Base-by-base conservation (phyloP, 108 stramenopile genomes). In the Ochromonas danica region DNA sequence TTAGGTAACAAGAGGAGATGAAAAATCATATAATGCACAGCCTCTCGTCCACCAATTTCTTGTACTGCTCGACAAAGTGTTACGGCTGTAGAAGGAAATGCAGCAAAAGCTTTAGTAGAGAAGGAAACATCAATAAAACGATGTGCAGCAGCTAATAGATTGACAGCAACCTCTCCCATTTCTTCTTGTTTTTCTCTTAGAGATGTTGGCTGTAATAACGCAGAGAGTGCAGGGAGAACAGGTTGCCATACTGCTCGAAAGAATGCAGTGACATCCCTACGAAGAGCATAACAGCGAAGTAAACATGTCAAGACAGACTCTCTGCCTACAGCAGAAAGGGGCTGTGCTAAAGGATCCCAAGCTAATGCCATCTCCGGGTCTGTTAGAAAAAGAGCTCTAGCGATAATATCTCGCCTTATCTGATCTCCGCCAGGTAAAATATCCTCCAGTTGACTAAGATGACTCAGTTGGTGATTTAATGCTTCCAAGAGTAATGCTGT, bases 221-320 rank as follows among this genome's bases (percentile, higher is more conserved):
- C 45, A 51, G 45, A 6, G 10, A 75, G 6, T 10, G 72, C 25
- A 6, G 36, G 72, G 40, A 6, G 22, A 25, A 75, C 25, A 38
- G 72, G 72, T 25, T 75, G 6, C 72, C 72, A 75, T 28, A 42
- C 38, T 33, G 31, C 6, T 27, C 72, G 43, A 36, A 35, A 75
- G 31, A 14, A 75, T 41, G 72, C 6, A 6, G 72, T 57, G 51
- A 27, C 25, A 36, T 75, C 72, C 10, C 72, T 38, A 33, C 72
- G 72, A 36, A 75, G 6, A 3, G 45, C 72, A 36, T 75, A 75
- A 3, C 3, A 31, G 3, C 51, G 14, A 6, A 75, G 40, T 6
- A 75, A 41, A 42, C 43, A 57, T 10, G 72, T 41, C 40, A 75
- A 60, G 28, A 75, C 51, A 6, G 72, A 14, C 41, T 75, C 72